Evolutionary conservation across 305 asterid genomes (phyloP).

Genomic region (Striga hermonthica): DNA sequence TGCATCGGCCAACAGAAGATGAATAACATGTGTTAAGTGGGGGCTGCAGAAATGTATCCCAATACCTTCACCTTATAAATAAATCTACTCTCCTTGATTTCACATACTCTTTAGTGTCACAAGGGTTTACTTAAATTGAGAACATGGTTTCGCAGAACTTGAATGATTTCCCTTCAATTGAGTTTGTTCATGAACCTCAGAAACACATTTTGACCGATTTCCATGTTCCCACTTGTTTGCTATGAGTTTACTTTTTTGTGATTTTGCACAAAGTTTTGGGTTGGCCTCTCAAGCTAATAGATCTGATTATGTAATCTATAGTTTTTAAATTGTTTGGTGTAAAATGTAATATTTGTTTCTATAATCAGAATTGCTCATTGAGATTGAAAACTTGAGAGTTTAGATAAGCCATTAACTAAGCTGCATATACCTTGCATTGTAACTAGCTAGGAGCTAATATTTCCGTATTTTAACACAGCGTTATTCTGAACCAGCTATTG

Average conservation of each 20-base stretch:
- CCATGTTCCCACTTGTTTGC: not conserved
- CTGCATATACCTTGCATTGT: slow-evolving; percentile 24
- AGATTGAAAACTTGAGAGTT: slow-evolving; percentile 11
- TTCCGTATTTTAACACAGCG: slow-evolving; percentile 30
- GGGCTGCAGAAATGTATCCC: not conserved
- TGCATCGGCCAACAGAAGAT: slow-evolving; percentile 1
- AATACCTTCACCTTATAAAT: too few relatives aligned
- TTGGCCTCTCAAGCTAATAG: not conserved
- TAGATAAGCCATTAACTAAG: slow-evolving; percentile 9
- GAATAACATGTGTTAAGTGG: not conserved
- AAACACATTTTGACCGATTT: not conserved
- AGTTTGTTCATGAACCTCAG: not conserved
- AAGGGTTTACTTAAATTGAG: not conserved
- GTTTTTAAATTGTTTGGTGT: not conserved
- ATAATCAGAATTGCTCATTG: slow-evolving; percentile 22
- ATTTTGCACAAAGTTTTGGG: not conserved
- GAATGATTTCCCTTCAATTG: not conserved
- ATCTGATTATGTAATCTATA: not conserved
- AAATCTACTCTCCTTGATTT: not conserved
- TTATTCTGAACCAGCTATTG: slow-evolving; percentile 67
- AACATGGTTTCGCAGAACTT: not conserved
- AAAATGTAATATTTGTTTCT: slow-evolving; percentile 13
- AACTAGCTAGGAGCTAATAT: slow-evolving; percentile 20
- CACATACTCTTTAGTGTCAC: not conserved
- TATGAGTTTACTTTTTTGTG: not conserved